Conservation (phyloP, 2,329 filamentous ascomycete species). For the Penicillium digitatum region DNA sequence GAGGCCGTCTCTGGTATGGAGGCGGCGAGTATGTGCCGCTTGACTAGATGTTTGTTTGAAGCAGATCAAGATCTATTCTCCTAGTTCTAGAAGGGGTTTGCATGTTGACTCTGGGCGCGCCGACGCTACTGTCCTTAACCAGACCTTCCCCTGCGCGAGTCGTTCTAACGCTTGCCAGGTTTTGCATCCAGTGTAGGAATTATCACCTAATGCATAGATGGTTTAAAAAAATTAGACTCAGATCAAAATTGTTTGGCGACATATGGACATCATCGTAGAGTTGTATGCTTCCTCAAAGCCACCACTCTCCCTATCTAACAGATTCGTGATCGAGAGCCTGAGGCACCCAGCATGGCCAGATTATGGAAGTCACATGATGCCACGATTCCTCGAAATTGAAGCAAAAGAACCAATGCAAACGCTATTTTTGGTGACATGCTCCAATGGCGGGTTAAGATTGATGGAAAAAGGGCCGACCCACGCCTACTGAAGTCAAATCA, state of each 20-base stretch:
- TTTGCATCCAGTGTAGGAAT: not conserved
- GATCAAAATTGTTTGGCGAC: not conserved
- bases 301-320: not conserved
- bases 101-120: not conserved
- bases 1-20: slow-evolving; percentile 80
- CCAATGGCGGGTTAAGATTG: no score
- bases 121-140: not conserved
- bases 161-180: not conserved
- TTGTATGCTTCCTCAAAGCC: not conserved
- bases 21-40: slow-evolving; percentile 65
- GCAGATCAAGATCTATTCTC: not conserved
- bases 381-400: not conserved
- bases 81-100: not conserved
- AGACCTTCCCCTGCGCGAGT: not conserved
- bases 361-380: not conserved
- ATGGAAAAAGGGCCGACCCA: no score
- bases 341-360: not conserved
- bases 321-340: not conserved
- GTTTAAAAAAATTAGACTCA: no score
- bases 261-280: not conserved
- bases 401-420: not conserved
- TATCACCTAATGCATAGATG: not conserved
- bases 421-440: no score
- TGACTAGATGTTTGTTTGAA: not conserved
- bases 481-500: not conserved